Evolutionary conservation across 75 land plant species (phyloP).

Genomic region (Selaginella moellendorffii): DNA sequence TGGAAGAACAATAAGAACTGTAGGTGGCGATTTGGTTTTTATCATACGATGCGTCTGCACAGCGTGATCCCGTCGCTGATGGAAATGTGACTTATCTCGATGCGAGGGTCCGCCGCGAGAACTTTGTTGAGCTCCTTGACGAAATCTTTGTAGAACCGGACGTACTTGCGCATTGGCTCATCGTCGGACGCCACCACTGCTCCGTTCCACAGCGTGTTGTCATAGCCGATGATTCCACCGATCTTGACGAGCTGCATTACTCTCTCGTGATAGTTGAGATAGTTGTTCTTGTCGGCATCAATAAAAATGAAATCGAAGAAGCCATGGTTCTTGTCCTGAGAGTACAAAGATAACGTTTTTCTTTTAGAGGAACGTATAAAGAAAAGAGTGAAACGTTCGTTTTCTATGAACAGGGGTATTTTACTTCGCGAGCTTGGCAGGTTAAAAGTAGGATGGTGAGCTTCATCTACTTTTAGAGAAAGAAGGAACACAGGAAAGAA

Average conservation of each 20-base stretch:
- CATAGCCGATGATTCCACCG: constrained; percentile 49
- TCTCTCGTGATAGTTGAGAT: constrained; percentile 47
- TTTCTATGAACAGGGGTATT: no score
- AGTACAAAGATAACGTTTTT: no score
- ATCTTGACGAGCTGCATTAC: constrained; percentile 40
- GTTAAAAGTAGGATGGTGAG: no score
- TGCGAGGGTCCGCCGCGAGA: constrained; percentile 45
- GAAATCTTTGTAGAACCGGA: constrained; percentile 45
- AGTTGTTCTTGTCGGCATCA: constrained; percentile 66
- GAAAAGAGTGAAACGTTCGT: no score
- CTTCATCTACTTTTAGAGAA: background rate
- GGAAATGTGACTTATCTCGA: constrained; percentile 50
- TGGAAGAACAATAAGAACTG: no score
- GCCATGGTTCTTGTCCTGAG: constrained; percentile 37
- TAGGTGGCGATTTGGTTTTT: no score
- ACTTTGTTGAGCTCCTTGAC: constrained; percentile 49
- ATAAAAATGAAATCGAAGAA: constrained; percentile 47
- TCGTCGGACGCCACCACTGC: constrained; percentile 49
- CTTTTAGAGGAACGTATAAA: no score
- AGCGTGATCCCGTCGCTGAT: constrained; percentile 60
- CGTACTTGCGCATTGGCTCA: constrained; percentile 35
- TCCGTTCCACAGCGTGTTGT: constrained; percentile 65
- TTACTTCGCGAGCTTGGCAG: no score
- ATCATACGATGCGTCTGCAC: constrained; percentile 50
- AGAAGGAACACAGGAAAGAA: background rate